Conservation (phyloP, 2,329 filamentous ascomycete species). For the Alternaria brassicicola region DNA sequence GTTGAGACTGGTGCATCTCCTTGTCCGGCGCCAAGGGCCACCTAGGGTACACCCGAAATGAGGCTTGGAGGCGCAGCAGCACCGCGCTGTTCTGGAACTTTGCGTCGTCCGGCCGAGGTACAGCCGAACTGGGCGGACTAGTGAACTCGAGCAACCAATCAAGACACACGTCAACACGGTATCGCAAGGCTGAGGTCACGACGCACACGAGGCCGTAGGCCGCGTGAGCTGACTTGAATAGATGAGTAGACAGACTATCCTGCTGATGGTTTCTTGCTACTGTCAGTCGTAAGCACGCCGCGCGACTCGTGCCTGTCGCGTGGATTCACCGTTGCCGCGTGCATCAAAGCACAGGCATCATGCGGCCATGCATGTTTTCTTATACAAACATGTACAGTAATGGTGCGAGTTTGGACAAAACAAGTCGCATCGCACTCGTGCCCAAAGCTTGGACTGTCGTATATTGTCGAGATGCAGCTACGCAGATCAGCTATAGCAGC, state of each 20-base stretch:
- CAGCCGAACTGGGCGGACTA: slow-evolving; percentile 11
- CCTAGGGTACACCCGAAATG: slow-evolving; percentile 20
- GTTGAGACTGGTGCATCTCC: background rate
- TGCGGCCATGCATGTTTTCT: slow-evolving; percentile 2
- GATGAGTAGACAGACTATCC: background rate
- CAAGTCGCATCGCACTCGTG: background rate
- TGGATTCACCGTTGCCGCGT: background rate
- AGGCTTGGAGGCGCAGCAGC: slow-evolving; percentile 14
- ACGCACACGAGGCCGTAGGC: background rate
- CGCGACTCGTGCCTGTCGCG: background rate
- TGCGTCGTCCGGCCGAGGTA: slow-evolving; percentile 12
- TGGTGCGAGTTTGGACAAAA: background rate
- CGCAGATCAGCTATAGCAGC: no score
- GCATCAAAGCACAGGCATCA: background rate
- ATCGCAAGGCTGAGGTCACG: slow-evolving; percentile 4
- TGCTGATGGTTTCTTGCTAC: background rate
- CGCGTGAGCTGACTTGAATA: background rate
- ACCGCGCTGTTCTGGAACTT: slow-evolving; percentile 12
- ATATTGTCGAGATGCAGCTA: background rate
- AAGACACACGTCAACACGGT: background rate
- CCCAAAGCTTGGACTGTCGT: background rate
- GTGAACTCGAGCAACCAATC: background rate
- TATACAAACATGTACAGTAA: slow-evolving; percentile 1
- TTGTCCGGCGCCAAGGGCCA: slow-evolving; percentile 4
- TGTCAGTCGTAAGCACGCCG: background rate